Base-by-base conservation (phyloP, 2,329 filamentous ascomycete species). In the Rutstroemia sydowiana region DNA sequence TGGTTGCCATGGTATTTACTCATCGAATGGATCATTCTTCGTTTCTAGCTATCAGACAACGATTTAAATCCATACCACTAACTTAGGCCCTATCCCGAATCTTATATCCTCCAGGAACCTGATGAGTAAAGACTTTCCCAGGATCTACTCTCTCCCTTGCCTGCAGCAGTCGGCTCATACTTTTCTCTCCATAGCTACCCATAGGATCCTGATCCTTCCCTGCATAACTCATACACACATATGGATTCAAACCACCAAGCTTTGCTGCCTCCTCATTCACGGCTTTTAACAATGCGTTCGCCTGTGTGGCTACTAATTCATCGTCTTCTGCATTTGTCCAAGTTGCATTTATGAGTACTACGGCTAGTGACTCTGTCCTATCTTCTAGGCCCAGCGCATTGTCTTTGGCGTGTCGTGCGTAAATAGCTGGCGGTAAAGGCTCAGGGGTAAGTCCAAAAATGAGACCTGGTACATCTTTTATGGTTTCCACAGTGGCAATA, bases 141-240 rank as follows among this genome's bases (percentile, higher is more conserved):
- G 45, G 45, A 21, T 47, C 45, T 20, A 21, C 14, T 14, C 20
- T 26, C n/a, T 21, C 23, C 32, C 11, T 11, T 6, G 21, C 14
- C 31, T 23, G 10, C 30, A 21, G 14, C 32, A 47, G 23, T 16
- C 20, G 30, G 10, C 2, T 28, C 8, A 36, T 16, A 13, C 32
- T 47, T 11, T 20, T 13, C 16, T 13, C 45, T 26, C 45, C 45
- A 47, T 47, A 47, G 11, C 46, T 37, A 13, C 39, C 40, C 7
- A 54, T 52, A 18, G 47, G 48, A 13, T 51, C 42, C 47, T 54
- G 52, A 2, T 44, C 18, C 37, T 42, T 28, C 18, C 31, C 23
- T 14, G 52, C 40, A 20, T 54, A 54, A 42, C 51, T 54, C 18
- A 49, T n/a, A 28, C 49, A 53, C 28, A 47, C 23, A n/a, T 39